Conservation (phyloP, 345 rosid genomes). For the Euphorbia lathyris region DNA sequence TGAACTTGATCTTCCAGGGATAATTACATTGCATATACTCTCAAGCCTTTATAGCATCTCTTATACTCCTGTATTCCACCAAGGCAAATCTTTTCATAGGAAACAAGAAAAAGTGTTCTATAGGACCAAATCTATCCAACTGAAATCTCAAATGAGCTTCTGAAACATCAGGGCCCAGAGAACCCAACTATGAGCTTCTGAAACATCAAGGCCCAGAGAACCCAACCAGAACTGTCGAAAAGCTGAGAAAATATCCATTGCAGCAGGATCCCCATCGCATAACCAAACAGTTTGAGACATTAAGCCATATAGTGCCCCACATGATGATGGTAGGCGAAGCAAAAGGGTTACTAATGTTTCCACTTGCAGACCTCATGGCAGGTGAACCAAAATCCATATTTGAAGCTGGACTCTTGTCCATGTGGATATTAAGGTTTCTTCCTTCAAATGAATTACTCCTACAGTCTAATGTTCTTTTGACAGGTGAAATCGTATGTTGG, state of each 20-base stretch:
- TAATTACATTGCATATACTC: slow-evolving; percentile 69
- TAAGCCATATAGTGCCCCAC: slow-evolving; percentile 39
- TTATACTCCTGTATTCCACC: slow-evolving; percentile 80
- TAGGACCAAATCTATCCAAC: slow-evolving; percentile 81
- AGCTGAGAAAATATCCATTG: slow-evolving; percentile 78
- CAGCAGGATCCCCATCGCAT: slow-evolving; percentile 72
- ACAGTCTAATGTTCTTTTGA: slow-evolving; percentile 42
- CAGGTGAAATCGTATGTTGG: slow-evolving; percentile 67
- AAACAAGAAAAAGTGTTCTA: slow-evolving; percentile 71
- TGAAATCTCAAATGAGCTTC: slow-evolving; percentile 82
- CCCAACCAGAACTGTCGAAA: slow-evolving; percentile 90
- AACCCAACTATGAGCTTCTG: slow-evolving; percentile 8
- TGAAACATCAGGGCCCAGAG: slow-evolving; percentile 62
- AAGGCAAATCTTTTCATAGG: slow-evolving; percentile 75
- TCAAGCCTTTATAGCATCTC: slow-evolving; percentile 87
- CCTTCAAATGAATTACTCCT: slow-evolving; percentile 70
- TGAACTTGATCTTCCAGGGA: slow-evolving; percentile 81
- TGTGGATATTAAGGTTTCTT: slow-evolving; percentile 42
- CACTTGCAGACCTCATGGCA: slow-evolving; percentile 30
- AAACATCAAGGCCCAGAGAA: too few species aligned
- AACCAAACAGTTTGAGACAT: slow-evolving; percentile 56
- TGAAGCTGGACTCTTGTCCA: slow-evolving; percentile 33
- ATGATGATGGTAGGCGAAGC: slow-evolving; percentile 61
- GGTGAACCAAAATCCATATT: slow-evolving; percentile 28
- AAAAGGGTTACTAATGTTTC: slow-evolving; percentile 31